Evolutionary conservation across 371 early-diverging fungal genomes (phyloP).

Genomic region (Chytridiales sp.): DNA sequence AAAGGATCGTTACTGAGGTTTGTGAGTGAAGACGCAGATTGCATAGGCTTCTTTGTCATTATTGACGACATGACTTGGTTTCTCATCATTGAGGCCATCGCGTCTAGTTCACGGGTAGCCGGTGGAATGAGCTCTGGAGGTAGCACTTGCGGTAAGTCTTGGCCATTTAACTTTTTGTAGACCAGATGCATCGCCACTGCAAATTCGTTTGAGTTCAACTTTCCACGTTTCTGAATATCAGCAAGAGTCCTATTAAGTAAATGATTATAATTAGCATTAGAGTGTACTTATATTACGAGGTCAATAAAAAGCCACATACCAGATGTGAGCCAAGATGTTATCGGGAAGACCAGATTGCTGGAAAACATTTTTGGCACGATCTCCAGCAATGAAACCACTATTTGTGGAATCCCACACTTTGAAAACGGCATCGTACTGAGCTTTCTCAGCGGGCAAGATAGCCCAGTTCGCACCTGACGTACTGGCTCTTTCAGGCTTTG

Average conservation of each 20-base stretch:
- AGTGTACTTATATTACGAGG: not conserved
- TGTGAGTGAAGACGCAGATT: not conserved
- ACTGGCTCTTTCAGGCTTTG: not conserved
- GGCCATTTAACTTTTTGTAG: slow-evolving; percentile 74
- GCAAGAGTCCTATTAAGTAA: slow-evolving; percentile 64
- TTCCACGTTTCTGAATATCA: slow-evolving; percentile 82
- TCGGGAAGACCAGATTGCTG: slow-evolving; percentile 79
- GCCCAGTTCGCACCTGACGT: slow-evolving; percentile 59
- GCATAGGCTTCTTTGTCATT: slow-evolving; percentile 21
- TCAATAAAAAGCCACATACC: slow-evolving; percentile 50
- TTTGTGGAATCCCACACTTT: slow-evolving; percentile 81
- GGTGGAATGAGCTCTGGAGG: slow-evolving; percentile 83
- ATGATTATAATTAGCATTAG: slow-evolving; percentile 9
- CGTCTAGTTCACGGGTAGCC: slow-evolving; percentile 49
- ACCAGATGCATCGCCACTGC: slow-evolving; percentile 93
- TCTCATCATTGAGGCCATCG: slow-evolving; percentile 38
- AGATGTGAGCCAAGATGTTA: slow-evolving; percentile 78
- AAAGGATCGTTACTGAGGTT: slow-evolving; percentile 29
- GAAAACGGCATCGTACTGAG: slow-evolving; percentile 79
- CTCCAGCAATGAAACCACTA: slow-evolving; percentile 75
- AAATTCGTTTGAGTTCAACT: slow-evolving; percentile 87
- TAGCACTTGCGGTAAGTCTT: slow-evolving; percentile 71
- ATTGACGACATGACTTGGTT: slow-evolving; percentile 37
- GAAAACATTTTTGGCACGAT: slow-evolving; percentile 80
- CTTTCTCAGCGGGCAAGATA: slow-evolving; percentile 74